Evolutionary conservation across 2,329 filamentous ascomycete genomes (phyloP), one percentile per base, ranked within the genome.

Genomic region (Fusarium chlamydosporum): DNA sequence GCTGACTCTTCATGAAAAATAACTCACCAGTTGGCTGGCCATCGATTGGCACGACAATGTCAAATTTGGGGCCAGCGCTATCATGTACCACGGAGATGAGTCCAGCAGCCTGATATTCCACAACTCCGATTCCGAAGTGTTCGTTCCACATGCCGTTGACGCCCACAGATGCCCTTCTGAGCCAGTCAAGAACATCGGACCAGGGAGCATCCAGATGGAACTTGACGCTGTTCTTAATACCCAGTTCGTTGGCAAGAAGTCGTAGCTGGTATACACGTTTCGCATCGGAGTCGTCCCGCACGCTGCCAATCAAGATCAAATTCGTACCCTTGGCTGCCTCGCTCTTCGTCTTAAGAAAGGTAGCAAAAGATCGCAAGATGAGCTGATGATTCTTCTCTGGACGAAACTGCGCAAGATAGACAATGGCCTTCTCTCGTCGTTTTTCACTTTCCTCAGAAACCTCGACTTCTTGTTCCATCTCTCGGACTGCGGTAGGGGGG

Each of bases 71-170:
- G 0, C 96, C 96, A 10, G 95, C 96, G 51, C 92, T 96, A 79
- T 97, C 85, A 75, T 99, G 96, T 10, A 98, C 96, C 0, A 99
- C 94, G 7, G 91, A 90, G 59, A 99, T 94, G 60, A 99, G 83
- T 2, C 96, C 96, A 0, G 96, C 96, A 6, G 96, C 96, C 77
- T 98, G 94, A 77, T 98, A 99, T 82, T 99, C 96, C 40, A 99
- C 96, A 16, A 98, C 94, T 2, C 96, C 96, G 61, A 99, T 99
- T 23, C 96, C 96, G 77, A 99, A 99, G 79, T 99, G 96, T 82
- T 99, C 96, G 78, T 97, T 98, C 95, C 96, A 99, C 96, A 99
- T 99, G 75, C 92, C 93, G 74, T 99, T 99, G 31, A 97, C 94
- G 50, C 96, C 96, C 3, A 99, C 88, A 18, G 89, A 95, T 6